phyloP scores from a whole-genome alignment of 2,329 filamentous ascomycete species.

The Colletotrichum lini region DNA sequence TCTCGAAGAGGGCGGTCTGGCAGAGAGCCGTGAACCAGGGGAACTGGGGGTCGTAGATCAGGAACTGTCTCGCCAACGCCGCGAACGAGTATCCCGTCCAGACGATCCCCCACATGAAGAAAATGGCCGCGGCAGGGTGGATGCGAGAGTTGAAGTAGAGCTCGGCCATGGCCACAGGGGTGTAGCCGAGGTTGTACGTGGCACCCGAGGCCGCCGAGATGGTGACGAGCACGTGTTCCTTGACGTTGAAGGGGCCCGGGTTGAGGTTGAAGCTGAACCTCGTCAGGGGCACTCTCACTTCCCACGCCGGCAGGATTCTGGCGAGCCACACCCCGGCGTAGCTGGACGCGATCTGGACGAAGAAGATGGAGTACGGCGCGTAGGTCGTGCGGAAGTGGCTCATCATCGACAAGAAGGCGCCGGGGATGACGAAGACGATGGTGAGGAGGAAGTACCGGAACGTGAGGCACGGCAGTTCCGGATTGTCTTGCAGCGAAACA shows the following conservation, averaged over 20 bases:
- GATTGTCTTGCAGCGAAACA: slow-evolving; percentile 54
- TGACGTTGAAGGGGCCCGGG: slow-evolving; percentile 60
- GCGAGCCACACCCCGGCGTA: slow-evolving; percentile 69
- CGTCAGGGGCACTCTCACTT: slow-evolving; percentile 62
- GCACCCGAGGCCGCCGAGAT: slow-evolving; percentile 66
- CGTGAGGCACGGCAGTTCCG: slow-evolving; percentile 68
- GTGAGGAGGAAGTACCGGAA: slow-evolving; percentile 71
- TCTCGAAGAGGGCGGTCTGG: slow-evolving; percentile 72
- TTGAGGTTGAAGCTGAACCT: slow-evolving; percentile 65
- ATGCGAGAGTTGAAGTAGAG: slow-evolving; percentile 69
- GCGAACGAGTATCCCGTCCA: slow-evolving; percentile 73
- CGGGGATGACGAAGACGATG: slow-evolving; percentile 69
- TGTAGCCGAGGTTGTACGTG: slow-evolving; percentile 58
- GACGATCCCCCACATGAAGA: slow-evolving; percentile 72
- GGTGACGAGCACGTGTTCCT: slow-evolving; percentile 65
- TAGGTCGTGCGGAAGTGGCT: slow-evolving; percentile 52
- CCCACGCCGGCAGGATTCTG: slow-evolving; percentile 62
- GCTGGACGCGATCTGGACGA: slow-evolving; percentile 70
- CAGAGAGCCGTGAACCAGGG: slow-evolving; percentile 51
- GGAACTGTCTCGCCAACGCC: slow-evolving; percentile 68
- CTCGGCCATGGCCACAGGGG: slow-evolving; percentile 59
- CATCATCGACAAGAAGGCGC: slow-evolving; percentile 67
- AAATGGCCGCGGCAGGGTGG: slow-evolving; percentile 67
- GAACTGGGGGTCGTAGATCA: slow-evolving; percentile 70
- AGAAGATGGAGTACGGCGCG: slow-evolving; percentile 48